Base-by-base conservation (phyloP, 768 basidiomycete genomes). In the Rhodotorula taiwanensis region DNA sequence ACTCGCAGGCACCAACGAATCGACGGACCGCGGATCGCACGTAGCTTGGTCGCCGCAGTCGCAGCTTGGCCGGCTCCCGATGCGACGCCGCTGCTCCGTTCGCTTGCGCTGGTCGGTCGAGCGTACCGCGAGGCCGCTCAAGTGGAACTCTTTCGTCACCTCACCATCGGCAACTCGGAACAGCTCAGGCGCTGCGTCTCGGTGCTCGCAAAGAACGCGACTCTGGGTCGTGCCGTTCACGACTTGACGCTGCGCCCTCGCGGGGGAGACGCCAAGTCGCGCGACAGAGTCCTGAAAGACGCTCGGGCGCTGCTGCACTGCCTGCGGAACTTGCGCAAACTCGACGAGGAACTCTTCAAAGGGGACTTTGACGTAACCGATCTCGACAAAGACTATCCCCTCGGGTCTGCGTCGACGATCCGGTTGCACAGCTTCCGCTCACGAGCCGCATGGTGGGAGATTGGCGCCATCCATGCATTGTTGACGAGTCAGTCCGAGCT, bases 321-420 rank as follows among this genome's bases (percentile, higher is more conserved):
- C 14, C 47, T 64, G 2, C 63, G 59, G 7, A 42, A 41, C 15
- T 51, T 66, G 20, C 1, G 6, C 0, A 1, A 3, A 0, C 45
- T 66, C 59, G 50, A 57, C 42, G 64, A 66, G 34, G 59, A 61
- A 43, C 48, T 66, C 6, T 60, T 58, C 10, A 6, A 13, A 0
- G 50, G 28, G 28, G 59, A 66, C 10, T 61, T 50, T 50, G 64
- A 66, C 41, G 51, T 66, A 16, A 18, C 30, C 25, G 2, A 18
- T 18, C 36, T 58, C 47, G 10, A 11, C 18, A 10, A 9, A 7
- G 54, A 52, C 21, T 56, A 60, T 36, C 50, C 45, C 4, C 64
- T 66, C 41, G 34, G 45, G 27, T 16, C 33, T 3, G 10, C 28
- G 5, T 25, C 28, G 8, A 2, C 34, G 4, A 10, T 7, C 18